Evolutionary conservation across 1,139 yeast species (phyloP), one percentile per base, ranked within the genome.

Genomic region (Nakaseomyces nivariensis): DNA sequence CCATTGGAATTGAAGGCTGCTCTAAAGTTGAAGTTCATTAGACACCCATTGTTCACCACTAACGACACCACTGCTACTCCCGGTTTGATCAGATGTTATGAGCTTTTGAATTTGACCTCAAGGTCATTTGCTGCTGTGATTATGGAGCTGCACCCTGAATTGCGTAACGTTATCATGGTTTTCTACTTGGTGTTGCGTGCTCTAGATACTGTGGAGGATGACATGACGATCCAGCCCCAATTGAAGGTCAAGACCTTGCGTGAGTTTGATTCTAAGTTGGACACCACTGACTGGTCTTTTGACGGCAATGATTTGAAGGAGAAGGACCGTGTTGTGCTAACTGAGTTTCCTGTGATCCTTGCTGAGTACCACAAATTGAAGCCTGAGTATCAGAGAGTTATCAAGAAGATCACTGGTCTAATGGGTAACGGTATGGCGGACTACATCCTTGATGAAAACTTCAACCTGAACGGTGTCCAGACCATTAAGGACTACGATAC

Each of bases 371-470:
- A 84, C 63, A 73, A 74, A 54, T 75, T 92, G 60, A 81, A 82
- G 61, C 81, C 88, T 3, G 81, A 76, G 54, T 90, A 88, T 67
- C 94, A 85, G 69, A 84, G 77, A 50, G 83, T 90, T 42, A 80
- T 92, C 58, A 77, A 76, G 58, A 87, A 84, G 54, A 86, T 88
- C 59, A 81, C 96, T 48, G 61, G 72, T 49, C 76, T 82, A 65
- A 92, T 92, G 98, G 97, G 97, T 50, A 82, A 86, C 58, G 98
- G 98, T 51, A 92, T 92, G 99, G 97, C 97, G 32, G 92, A 87
- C 62, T 92, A 90, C 67, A 83, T 88, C 51, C 74, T 78, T 61
- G 83, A 86, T 62, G 94, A 85, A 50, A 76, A 81, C 53, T 87
- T 86, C 70, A 87, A 88, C 66, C 67, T 78, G 59, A 79, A 80